phyloP scores from a whole-genome alignment of 352 stramenopile genomes.

The Phytophthora sp. region DNA sequence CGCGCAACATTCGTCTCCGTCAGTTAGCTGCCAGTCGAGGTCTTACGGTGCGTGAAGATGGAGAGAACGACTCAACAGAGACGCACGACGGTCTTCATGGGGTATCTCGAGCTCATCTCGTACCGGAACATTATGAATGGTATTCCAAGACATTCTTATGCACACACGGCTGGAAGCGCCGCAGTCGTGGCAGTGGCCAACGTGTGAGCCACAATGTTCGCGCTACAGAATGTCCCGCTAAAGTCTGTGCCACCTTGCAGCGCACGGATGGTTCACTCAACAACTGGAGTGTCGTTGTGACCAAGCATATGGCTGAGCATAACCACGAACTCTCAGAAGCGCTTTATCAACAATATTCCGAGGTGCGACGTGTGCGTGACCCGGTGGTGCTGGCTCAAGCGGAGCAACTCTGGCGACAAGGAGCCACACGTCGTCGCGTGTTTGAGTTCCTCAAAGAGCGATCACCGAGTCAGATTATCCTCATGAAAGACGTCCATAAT shows the following conservation, averaged over 20 bases:
- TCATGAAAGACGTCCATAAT: constrained; percentile 88
- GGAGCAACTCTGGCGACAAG: constrained; percentile 65
- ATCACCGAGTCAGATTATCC: constrained; percentile 49
- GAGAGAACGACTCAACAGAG: constrained; percentile 3
- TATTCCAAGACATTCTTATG: constrained; percentile 86
- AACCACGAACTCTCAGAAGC: constrained; percentile 71
- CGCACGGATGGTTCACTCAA: constrained; percentile 35
- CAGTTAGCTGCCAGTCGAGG: constrained; percentile 52
- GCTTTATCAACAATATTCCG: constrained; percentile 73
- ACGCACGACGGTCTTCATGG: constrained; percentile 22
- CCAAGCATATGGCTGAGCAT: constrained; percentile 70
- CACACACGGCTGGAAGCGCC: constrained; percentile 79
- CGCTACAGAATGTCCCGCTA: constrained; percentile 68
- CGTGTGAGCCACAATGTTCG: constrained; percentile 74
- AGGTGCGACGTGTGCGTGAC: constrained; percentile 73
- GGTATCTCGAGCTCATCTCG: constrained; percentile 48
- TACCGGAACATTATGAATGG: constrained; percentile 68
- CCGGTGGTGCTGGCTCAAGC: constrained; percentile 57
- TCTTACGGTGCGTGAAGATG: constrained; percentile 36
- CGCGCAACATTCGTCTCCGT: constrained; percentile 63
- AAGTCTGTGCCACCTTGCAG: constrained; percentile 76
- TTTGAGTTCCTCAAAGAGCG: constrained; percentile 81
- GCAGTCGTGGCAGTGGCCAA: constrained; percentile 70
- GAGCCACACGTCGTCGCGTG: constrained; percentile 61
- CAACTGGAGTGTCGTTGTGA: constrained; percentile 73